These are phyloP conservation scores for Euphorbia celastroides DNA, from an alignment of 441 rosid genomes.

Conservation along the genomic window DNA sequence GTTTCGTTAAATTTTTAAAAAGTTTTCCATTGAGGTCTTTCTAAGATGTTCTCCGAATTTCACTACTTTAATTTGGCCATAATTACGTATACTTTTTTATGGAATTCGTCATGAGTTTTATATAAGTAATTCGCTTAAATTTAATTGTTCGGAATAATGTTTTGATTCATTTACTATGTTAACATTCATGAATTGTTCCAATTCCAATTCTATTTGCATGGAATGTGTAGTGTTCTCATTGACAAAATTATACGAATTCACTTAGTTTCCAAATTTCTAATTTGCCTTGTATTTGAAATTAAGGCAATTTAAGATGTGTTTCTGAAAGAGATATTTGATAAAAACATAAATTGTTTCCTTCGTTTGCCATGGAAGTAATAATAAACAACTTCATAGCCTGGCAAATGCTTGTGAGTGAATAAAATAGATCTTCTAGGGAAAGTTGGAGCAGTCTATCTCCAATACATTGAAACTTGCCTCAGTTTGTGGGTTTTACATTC, in stretches of 20 bases:
- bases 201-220: neutral
- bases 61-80: neutral
- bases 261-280: neutral
- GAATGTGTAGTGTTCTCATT: neutral
- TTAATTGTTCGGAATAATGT: neutral
- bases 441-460: no score
- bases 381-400: neutral
- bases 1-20: neutral
- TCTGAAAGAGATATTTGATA: neutral
- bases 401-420: neutral
- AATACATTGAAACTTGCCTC: no score
- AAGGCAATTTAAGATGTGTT: neutral
- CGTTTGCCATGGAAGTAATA: neutral
- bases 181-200: neutral
- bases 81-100: neutral
- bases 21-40: neutral
- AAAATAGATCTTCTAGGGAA: no score
- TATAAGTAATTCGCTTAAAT: neutral
- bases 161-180: neutral
- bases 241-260: no score
- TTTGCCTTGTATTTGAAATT: neutral
- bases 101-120: neutral
- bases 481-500: no score
- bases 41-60: neutral
- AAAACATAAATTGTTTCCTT: neutral